A percentile compares a stretch with the other conserved stretches of the same genome.
phyloP scores from a whole-genome alignment of 495 filamentous ascomycete genomes.

The Penicillium argentinense region DNA sequence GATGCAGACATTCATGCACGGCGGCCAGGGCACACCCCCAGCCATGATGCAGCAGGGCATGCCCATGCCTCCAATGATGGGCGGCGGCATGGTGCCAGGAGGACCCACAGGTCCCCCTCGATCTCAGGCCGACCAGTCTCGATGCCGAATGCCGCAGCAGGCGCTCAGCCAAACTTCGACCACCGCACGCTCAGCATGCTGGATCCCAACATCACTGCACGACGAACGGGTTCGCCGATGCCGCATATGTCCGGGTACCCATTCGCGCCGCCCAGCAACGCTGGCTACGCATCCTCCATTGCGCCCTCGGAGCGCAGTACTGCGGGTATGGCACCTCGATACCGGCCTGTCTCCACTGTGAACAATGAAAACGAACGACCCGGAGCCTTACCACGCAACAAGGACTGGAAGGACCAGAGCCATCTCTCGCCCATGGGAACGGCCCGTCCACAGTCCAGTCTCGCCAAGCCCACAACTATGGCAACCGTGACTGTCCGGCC shows the following conservation, averaged over 20 bases:
- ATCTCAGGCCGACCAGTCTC: conserved; percentile 39
- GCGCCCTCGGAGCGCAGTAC: conserved; percentile 95
- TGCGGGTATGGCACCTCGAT: conserved; percentile 84
- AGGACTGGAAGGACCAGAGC: conserved; percentile 50
- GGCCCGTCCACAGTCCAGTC: not conserved
- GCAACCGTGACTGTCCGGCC: conserved; percentile 40
- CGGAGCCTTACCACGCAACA: conserved; percentile 50
- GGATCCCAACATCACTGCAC: conserved; percentile 66
- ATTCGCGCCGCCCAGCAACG: conserved; percentile 32
- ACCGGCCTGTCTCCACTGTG: conserved; percentile 76
- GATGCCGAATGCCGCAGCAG: conserved; percentile 31
- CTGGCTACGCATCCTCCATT: conserved; percentile 69
- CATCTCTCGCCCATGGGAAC: conserved; percentile 21
- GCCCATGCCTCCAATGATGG: conserved; percentile 16
- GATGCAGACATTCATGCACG: conserved; percentile 72
- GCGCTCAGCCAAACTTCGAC: conserved; percentile 22
- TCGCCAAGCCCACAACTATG: conserved; percentile 35
- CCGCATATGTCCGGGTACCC: conserved; percentile 30
- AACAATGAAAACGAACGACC: conserved; percentile 40
- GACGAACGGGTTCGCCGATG: conserved; percentile 36
- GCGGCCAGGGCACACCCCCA: conserved; percentile 26
- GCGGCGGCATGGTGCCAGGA: conserved; percentile 27
- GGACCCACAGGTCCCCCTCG: conserved; percentile 16
- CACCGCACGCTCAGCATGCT: conserved; percentile 79
- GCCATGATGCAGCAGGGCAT: conserved; percentile 19